Base-by-base conservation (phyloP, 208 protist species). In the Balamuthia mandrillaris region DNA sequence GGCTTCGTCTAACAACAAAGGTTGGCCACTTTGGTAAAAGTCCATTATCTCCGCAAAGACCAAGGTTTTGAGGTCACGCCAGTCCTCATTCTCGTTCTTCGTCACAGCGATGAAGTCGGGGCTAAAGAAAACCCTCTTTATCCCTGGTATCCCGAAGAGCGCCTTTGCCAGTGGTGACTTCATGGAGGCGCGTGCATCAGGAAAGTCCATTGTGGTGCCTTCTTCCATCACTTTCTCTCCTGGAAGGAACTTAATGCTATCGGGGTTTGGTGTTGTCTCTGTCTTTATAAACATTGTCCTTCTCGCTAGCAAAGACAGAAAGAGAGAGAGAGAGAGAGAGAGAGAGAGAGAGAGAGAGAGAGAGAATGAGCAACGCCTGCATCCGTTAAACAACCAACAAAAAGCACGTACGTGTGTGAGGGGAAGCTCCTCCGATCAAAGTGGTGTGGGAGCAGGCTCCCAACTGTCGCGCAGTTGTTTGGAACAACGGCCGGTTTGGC, bases 231-330 rank as follows among this genome's bases (percentile, higher is more conserved):
- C 33, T 1, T n/a, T 2, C 3, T 21, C 18, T n/a, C 86, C 75
- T 12, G 92, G 91, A 1, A 90, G 6, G 54, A 94, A 94, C 78
- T 92, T 94, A 37, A 94, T 85, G 41, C 72, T 88, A 31, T 92
- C 87, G 6, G 91, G 90, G 85, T 94, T 94, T 31, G 92, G 92
- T 70, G 92, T 94, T 14, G 56, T 35, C 37, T 90, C 81, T 2
- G 90, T 91, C 74, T 92, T 89, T 72, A 94, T 92, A 72, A 94
- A 94, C 66, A 94, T 68, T n/a, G 51, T n/a, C n/a, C n/a, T n/a
- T n/a, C n/a, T n/a, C n/a, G n/a, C n/a, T n/a, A n/a, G n/a, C n/a
- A n/a, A n/a, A n/a, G n/a, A n/a, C n/a, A n/a, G n/a, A n/a, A n/a
- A n/a, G n/a, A n/a, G n/a, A n/a, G n/a, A n/a, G n/a, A n/a, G n/a